These are phyloP conservation scores for Manihot esculenta DNA, from an alignment of 441 rosid genomes.

Conservation along the genomic window DNA sequence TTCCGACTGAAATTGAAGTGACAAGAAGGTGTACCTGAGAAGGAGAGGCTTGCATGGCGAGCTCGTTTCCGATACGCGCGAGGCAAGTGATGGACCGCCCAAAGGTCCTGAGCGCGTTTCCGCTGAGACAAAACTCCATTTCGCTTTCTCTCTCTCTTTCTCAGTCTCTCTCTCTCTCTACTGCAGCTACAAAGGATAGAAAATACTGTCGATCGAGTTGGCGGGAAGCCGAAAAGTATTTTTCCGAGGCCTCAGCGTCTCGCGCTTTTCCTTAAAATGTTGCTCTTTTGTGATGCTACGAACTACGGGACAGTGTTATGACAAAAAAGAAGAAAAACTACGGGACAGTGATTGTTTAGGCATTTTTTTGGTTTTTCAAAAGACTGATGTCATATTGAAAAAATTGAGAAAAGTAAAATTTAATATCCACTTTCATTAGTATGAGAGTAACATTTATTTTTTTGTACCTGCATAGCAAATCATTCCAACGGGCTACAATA, in stretches of 20 bases:
- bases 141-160: neutral
- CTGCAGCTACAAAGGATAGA: too few species aligned
- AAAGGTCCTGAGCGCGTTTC: conserved; percentile 75
- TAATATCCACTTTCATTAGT: too few species aligned
- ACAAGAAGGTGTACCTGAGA: conserved; percentile 40
- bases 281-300: too few species aligned
- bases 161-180: neutral
- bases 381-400: too few species aligned
- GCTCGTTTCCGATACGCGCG: conserved; percentile 84
- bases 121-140: conserved; percentile 75
- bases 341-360: too few species aligned
- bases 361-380: too few species aligned
- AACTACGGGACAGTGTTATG: too few species aligned
- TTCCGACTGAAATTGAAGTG: neutral
- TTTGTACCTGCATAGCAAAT: too few species aligned
- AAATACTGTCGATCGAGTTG: neutral
- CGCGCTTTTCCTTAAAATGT: neutral
- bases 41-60: conserved; percentile 66
- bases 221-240: conserved; percentile 19
- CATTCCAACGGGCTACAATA: too few species aligned
- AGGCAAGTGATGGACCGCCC: conserved; percentile 70
- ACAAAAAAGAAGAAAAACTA: too few species aligned
- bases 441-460: too few species aligned
- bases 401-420: too few species aligned
- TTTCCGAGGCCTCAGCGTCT: neutral